A percentile compares a stretch with the other conserved stretches of the same genome.
Evolutionary conservation across 2,329 filamentous ascomycete genomes (phyloP).

Genomic region (Torrubiellomyces zombiae): DNA sequence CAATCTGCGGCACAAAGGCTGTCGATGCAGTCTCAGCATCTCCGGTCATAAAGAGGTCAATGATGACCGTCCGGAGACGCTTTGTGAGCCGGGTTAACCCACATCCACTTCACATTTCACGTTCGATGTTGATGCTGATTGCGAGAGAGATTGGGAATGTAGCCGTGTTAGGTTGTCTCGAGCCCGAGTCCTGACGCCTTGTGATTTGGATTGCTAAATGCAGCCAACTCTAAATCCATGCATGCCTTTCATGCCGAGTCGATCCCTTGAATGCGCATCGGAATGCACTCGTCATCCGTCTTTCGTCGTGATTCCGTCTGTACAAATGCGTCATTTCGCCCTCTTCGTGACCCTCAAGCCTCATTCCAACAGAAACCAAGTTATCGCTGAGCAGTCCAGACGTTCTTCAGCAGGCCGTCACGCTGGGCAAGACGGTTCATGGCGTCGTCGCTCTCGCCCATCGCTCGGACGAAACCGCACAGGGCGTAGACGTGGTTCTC

Average conservation of each 20-base stretch:
- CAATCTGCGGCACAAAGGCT: conserved; percentile 42
- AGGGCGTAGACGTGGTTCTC: conserved; percentile 97
- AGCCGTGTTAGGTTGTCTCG: conserved; percentile 20
- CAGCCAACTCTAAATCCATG: conserved; percentile 26
- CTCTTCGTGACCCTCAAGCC: too few relatives aligned
- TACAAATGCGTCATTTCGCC: too few relatives aligned
- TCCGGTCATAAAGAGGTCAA: conserved; percentile 25
- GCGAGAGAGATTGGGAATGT: conserved; percentile 3
- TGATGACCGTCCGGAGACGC: conserved; percentile 30
- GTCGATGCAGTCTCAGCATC: conserved; percentile 40
- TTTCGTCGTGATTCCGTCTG: too few relatives aligned
- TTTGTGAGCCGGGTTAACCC: conserved; percentile 32
- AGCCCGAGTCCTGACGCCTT: conserved; percentile 29
- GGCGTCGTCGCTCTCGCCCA: conserved; percentile 95
- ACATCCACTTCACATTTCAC: conserved; percentile 8
- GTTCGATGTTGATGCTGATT: neutral
- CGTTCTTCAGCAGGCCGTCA: conserved; percentile 91
- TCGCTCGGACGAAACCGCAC: conserved; percentile 91
- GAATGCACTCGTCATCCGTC: too few relatives aligned
- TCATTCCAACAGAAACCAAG: too few relatives aligned
- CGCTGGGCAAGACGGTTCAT: conserved; percentile 91
- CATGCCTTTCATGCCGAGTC: conserved; percentile 21
- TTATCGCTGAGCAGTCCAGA: conserved; percentile 70
- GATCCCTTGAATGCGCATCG: conserved; percentile 10
- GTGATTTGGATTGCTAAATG: conserved; percentile 26